Conservation (phyloP, 352 stramenopile species). For the Pythium phragmiticola region DNA sequence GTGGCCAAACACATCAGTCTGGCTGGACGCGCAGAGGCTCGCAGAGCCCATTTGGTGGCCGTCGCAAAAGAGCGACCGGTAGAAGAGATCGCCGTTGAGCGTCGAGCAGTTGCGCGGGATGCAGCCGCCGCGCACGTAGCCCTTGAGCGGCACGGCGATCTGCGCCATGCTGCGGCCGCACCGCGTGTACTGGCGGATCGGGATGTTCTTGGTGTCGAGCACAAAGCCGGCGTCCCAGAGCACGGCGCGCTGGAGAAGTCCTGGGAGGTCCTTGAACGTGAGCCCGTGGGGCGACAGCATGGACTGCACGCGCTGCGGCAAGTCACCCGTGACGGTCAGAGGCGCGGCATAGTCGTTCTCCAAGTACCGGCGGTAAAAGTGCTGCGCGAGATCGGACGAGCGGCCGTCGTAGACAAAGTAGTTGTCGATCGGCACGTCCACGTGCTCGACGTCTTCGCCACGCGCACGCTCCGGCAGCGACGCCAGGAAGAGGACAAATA, state of each 20-base stretch:
- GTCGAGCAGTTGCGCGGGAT: slow-evolving; percentile 30
- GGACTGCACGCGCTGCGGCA: slow-evolving; percentile 12
- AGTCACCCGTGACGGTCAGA: slow-evolving; percentile 10
- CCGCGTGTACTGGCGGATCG: slow-evolving; percentile 24
- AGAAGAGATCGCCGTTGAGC: slow-evolving; percentile 28
- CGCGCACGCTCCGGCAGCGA: slow-evolving; percentile 2
- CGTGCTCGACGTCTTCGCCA: slow-evolving; percentile 13
- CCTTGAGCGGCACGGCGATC: slow-evolving; percentile 24
- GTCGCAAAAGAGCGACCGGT: slow-evolving; percentile 29
- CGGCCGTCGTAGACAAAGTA: slow-evolving; percentile 30
- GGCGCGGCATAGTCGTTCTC: slow-evolving; percentile 22
- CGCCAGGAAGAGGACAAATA: slow-evolving; percentile 4
- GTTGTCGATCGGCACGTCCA: slow-evolving; percentile 20
- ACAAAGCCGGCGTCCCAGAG: slow-evolving; percentile 28
- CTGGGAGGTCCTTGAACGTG: slow-evolving; percentile 22
- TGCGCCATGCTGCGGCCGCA: slow-evolving; percentile 24
- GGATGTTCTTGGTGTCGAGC: slow-evolving; percentile 14
- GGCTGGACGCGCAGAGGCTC: slow-evolving; percentile 32
- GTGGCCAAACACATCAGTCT: slow-evolving; percentile 31
- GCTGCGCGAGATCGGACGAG: slow-evolving; percentile 32
- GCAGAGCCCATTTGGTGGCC: slow-evolving; percentile 26
- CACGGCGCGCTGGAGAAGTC: slow-evolving; percentile 25
- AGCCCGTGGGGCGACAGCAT: slow-evolving; percentile 13
- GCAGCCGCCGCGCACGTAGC: slow-evolving; percentile 23
- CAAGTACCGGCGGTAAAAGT: slow-evolving; percentile 26